Percentiles rank a stretch among this genome's conserved stretches.
These are phyloP conservation scores for Phytophthora pini DNA, from an alignment of 352 stramenopile species.

Conservation along the genomic window DNA sequence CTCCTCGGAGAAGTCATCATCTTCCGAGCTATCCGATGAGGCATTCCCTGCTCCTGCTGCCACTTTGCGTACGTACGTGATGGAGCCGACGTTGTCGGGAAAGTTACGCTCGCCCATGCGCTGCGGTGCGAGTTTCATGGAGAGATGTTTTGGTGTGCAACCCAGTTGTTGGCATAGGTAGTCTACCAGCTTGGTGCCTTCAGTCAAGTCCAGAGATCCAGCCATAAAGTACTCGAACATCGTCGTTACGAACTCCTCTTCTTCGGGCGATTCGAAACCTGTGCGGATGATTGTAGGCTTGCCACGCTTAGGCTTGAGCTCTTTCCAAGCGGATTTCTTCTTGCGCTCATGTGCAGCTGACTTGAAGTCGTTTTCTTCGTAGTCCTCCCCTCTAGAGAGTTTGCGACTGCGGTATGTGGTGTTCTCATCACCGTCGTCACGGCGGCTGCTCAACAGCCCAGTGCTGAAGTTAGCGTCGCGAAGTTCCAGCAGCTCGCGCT, in stretches of 20 bases:
- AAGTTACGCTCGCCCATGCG: conserved; percentile 62
- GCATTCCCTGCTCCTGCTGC: conserved; percentile 2
- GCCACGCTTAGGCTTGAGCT: conserved; percentile 34
- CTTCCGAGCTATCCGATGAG: conserved; percentile 22
- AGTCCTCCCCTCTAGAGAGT: conserved; percentile 19
- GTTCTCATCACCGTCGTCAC: conserved; percentile 6
- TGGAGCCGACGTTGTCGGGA: conserved; percentile 59
- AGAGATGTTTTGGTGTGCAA: conserved; percentile 63
- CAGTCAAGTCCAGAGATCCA: conserved; percentile 54
- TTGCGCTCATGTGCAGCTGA: conserved; percentile 14
- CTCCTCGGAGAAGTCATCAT: conserved; percentile 49
- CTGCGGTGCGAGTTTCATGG: conserved; percentile 72
- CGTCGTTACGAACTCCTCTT: conserved; percentile 63
- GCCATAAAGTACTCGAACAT: conserved; percentile 74
- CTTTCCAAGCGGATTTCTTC: conserved; percentile 14
- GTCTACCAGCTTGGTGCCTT: conserved; percentile 62
- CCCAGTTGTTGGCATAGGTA: conserved; percentile 68
- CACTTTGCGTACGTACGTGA: conserved; percentile 56
- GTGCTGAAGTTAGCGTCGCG: conserved; percentile 46
- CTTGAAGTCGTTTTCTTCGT: conserved; percentile 20
- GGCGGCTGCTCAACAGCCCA: conserved; percentile 10
- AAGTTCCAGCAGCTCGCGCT: conserved; percentile 42
- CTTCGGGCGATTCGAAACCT: conserved; percentile 69
- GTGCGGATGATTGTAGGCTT: conserved; percentile 78
- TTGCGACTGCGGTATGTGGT: conserved; percentile 13